These are phyloP conservation scores for Ganoderma sinense DNA, from an alignment of 1,284 basidiomycete genomes.

Conservation along the genomic window DNA sequence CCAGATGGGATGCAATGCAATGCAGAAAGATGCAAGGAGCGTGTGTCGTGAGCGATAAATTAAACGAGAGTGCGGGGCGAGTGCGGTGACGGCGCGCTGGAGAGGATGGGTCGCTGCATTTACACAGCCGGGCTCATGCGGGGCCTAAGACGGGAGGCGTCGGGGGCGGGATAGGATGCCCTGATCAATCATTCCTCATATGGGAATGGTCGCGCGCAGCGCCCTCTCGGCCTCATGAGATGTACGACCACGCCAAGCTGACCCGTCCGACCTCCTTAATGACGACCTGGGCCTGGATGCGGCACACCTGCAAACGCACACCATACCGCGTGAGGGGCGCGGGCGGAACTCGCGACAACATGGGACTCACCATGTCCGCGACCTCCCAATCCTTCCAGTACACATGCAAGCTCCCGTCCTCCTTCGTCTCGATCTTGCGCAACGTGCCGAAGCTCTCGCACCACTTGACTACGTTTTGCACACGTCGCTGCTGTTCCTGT, in stretches of 20 bases:
- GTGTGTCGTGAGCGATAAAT: slow-evolving; percentile 15
- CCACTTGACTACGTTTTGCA: slow-evolving; percentile 38
- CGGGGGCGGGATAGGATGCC: neutral
- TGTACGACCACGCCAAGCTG: slow-evolving; percentile 40
- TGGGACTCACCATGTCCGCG: slow-evolving; percentile 38
- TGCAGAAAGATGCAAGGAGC: slow-evolving; percentile 24
- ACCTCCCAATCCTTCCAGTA: slow-evolving; percentile 42
- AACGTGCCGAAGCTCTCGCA: slow-evolving; percentile 40
- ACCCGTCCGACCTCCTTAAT: slow-evolving; percentile 42
- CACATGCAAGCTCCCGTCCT: slow-evolving; percentile 40
- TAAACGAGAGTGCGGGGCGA: slow-evolving; percentile 21
- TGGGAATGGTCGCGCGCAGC: neutral
- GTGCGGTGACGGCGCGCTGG: slow-evolving; percentile 9
- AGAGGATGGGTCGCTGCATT: neutral
- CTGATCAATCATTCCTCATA: slow-evolving; percentile 11
- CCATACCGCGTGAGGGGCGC: slow-evolving; percentile 7
- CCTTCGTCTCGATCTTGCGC: slow-evolving; percentile 37
- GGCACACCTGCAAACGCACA: slow-evolving; percentile 36
- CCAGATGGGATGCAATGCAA: neutral
- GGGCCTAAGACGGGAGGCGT: neutral
- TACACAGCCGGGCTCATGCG: neutral
- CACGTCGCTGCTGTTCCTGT: slow-evolving; percentile 29
- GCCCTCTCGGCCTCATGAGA: slow-evolving; percentile 22
- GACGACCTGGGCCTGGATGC: slow-evolving; percentile 38
- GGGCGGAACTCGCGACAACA: neutral